Evolutionary conservation across 441 rosid species (phyloP), one percentile per base, ranked within the genome.

Genomic region (Pelargonium citronellum): DNA sequence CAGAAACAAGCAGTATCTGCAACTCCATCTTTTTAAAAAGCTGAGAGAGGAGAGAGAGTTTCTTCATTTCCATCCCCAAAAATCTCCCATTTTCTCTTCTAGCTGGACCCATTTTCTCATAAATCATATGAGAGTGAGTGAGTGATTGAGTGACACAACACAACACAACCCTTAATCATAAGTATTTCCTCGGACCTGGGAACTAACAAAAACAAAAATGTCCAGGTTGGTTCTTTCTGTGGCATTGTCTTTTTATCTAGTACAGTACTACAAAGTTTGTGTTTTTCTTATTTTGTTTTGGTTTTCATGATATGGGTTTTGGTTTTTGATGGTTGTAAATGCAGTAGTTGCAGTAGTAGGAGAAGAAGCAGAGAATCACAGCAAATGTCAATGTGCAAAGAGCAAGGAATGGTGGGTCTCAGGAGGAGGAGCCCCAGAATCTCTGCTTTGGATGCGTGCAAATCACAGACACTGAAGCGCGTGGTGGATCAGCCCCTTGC

Each of bases 341-440:
- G 9, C 41, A 37, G 61, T 4, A 55, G 17, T 15, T 55, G 61
- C 61, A 55, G 22, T 15, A 19, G 61, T 16, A 5, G 61, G 10
- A 55, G 61, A 1, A 55, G 75, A 20, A 70, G 61, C 6, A 55
- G 75, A 20, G 68, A 78, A 78, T 77, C 64, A 72, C 71, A 70
- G 74, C 27, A 61, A 8, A 80, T 74, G 84, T 72, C 74, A 39
- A 75, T 71, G 77, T 79, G 77, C 82, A 79, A 78, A 77, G 83
- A 81, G 61, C 7, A 37, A 37, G 41, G 41, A 37, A 37, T 37
- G 41, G 41, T 37, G 71, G 87, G 80, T 73, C 75, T 75, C 17
- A 79, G 84, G 73, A 46, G 16, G 46, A 81, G 83, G 77, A 86
- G 85, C 75, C 82, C 87, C 15, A 74, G 83, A 70, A 79, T 83